phyloP scores from a whole-genome alignment of 1,284 basidiomycete species.

The Neotropicomus parvogracilis region DNA sequence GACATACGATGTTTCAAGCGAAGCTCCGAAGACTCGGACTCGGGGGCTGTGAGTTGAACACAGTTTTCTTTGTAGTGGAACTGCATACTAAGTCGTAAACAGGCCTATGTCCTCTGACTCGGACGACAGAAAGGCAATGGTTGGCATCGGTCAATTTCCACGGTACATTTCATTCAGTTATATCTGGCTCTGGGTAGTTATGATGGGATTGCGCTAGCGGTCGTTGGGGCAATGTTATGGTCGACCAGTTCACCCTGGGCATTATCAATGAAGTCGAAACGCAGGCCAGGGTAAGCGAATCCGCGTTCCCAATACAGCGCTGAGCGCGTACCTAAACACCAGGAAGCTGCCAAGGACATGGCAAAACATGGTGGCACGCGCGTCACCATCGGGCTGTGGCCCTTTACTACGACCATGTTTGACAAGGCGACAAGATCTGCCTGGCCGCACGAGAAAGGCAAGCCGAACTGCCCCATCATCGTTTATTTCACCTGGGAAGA shows the following conservation, averaged over 20 bases:
- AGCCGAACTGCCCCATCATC: conserved; percentile 24
- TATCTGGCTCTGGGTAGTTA: neutral
- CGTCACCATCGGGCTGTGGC: conserved; percentile 23
- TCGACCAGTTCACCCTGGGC: conserved; percentile 15
- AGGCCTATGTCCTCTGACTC: too few relatives aligned
- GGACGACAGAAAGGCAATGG: neutral
- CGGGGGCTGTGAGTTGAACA: neutral
- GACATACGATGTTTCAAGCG: conserved; percentile 1
- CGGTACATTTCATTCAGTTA: conserved; percentile 4
- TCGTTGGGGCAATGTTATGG: conserved; percentile 23
- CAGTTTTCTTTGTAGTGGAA: neutral
- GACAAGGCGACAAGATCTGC: conserved; percentile 23
- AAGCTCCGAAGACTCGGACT: neutral
- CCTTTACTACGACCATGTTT: conserved; percentile 26
- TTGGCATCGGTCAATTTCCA: conserved; percentile 7
- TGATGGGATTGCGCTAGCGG: conserved; percentile 4
- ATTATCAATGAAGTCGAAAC: conserved; percentile 15
- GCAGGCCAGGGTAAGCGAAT: conserved; percentile 7
- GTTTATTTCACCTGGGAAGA: conserved; percentile 27
- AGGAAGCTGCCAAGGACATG: conserved; percentile 13
- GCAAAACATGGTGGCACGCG: conserved; percentile 15
- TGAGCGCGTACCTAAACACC: neutral
- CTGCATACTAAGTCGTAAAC: neutral
- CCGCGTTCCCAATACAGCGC: neutral
- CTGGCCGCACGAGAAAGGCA: conserved; percentile 24